Conservation (phyloP, 1,284 basidiomycete genomes). For the Coniophora puteana region DNA sequence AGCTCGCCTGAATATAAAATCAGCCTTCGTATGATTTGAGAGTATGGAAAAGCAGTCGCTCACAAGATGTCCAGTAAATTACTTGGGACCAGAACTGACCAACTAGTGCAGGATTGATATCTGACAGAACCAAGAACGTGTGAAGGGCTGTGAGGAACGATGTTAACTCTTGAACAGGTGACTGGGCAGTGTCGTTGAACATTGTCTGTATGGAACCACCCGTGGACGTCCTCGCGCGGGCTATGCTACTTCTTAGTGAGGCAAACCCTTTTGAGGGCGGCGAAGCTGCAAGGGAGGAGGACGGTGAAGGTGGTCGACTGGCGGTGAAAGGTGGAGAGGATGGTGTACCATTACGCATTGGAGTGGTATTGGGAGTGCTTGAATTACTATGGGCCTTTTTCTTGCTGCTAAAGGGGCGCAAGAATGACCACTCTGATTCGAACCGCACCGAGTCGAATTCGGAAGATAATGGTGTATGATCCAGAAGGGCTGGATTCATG, state of each 20-base stretch:
- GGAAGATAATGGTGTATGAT: slow-evolving; percentile 76
- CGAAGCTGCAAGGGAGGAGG: slow-evolving; percentile 32
- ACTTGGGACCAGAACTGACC: slow-evolving; percentile 95
- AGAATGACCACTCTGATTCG: slow-evolving; percentile 94
- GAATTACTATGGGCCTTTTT: slow-evolving; percentile 54
- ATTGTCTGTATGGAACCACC: slow-evolving; percentile 44
- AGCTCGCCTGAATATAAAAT: slow-evolving; percentile 69
- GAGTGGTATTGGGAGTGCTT: slow-evolving; percentile 27
- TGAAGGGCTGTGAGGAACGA: slow-evolving; percentile 88
- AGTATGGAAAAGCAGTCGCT: slow-evolving; percentile 21
- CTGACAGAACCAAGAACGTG: slow-evolving; percentile 80
- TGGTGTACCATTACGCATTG: slow-evolving; percentile 32
- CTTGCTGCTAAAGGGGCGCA: slow-evolving; percentile 70
- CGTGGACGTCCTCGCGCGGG: slow-evolving; percentile 44
- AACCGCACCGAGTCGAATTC: slow-evolving; percentile 86
- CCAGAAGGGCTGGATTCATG: slow-evolving; percentile 81
- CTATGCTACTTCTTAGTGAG: slow-evolving; percentile 60
- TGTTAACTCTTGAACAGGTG: slow-evolving; percentile 63
- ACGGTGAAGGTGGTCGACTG: slow-evolving; percentile 47
- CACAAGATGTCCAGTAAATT: slow-evolving; percentile 88
- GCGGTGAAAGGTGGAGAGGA: slow-evolving; percentile 39
- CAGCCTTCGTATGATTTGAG: slow-evolving; percentile 9
- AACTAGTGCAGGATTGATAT: slow-evolving; percentile 88
- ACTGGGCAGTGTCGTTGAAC: slow-evolving; percentile 44
- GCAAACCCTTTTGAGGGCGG: slow-evolving; percentile 48